Percentiles rank a stretch among this genome's conserved stretches.
Conservation (phyloP, 805 yeast genomes). For the Metschnikowia lachancei region DNA sequence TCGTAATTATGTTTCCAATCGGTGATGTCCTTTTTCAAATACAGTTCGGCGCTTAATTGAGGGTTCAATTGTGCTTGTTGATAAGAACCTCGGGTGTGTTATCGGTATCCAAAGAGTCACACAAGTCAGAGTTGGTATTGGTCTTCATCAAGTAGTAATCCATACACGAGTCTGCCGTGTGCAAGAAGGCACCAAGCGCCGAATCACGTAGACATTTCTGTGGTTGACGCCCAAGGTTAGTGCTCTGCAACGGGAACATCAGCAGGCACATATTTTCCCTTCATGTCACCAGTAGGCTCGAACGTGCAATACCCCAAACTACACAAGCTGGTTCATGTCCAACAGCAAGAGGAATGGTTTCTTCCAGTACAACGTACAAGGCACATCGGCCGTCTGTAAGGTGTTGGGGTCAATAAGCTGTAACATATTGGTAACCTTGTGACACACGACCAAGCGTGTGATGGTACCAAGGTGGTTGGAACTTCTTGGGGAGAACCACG, state of each 20-base stretch:
- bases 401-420: conserved; percentile 87
- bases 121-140: conserved; percentile 83
- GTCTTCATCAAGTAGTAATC: conserved; percentile 86
- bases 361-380: conserved; percentile 76
- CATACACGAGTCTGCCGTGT: conserved; percentile 93
- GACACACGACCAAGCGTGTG: conserved; percentile 77
- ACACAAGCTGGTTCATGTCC: conserved; percentile 72
- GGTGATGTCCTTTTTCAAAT: conserved; percentile 43
- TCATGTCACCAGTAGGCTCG: conserved; percentile 83
- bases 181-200: conserved; percentile 94
- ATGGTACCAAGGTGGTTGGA: conserved; percentile 82
- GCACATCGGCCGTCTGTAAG: conserved; percentile 71
- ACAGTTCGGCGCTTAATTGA: conserved; percentile 45
- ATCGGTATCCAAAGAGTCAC: conserved; percentile 63
- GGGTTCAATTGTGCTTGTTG: conserved; percentile 63
- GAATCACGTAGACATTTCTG: conserved; percentile 74
- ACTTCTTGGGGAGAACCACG: conserved; percentile 82
- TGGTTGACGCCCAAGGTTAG: conserved; percentile 86
- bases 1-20: conserved; percentile 49
- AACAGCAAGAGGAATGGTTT: conserved; percentile 73
- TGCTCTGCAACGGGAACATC: conserved; percentile 91
- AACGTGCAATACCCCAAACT: conserved; percentile 87
- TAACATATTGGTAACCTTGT: conserved; percentile 74
- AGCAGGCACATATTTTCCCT: conserved; percentile 78
- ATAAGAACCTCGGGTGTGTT: conserved; percentile 80